Evolutionary conservation across 345 rosid species (phyloP).

Genomic region (Arabis alpina): DNA sequence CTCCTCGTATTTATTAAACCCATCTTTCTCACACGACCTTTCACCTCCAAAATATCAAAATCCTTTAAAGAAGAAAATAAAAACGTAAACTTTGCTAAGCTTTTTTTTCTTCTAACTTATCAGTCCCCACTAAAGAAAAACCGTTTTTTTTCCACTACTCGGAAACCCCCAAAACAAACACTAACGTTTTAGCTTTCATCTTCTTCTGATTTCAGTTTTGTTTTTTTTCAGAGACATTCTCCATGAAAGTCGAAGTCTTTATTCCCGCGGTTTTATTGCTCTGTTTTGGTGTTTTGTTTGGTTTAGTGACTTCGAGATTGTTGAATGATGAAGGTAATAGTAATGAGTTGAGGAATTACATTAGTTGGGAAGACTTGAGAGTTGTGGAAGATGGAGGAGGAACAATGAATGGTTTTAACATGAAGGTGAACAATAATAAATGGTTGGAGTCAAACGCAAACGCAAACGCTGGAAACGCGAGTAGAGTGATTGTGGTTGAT

Average conservation of each 20-base stretch:
- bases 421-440: slow-evolving; percentile 26
- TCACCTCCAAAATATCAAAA: slow-evolving; percentile 37
- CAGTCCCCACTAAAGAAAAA: slow-evolving; percentile 21
- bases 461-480: slow-evolving; percentile 38
- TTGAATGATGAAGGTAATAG: slow-evolving; percentile 1
- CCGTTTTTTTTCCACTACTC: slow-evolving; percentile 26
- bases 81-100: slow-evolving; percentile 34
- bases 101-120: slow-evolving; percentile 7
- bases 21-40: slow-evolving; percentile 59
- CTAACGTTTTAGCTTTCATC: slow-evolving; percentile 1
- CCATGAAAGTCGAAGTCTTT: slow-evolving; percentile 38
- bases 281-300: slow-evolving; percentile 23
- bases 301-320: slow-evolving; percentile 21
- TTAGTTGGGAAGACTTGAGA: slow-evolving; percentile 81
- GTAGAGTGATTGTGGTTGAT: slow-evolving; percentile 72
- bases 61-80: background rate
- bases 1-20: slow-evolving; percentile 60
- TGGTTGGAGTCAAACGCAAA: slow-evolving; percentile 20
- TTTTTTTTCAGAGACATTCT: slow-evolving; percentile 1
- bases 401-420: slow-evolving; percentile 4
- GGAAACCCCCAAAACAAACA: background rate
- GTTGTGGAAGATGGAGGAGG: slow-evolving; percentile 43
- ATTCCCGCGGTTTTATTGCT: slow-evolving; percentile 28
- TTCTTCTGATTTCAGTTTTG: slow-evolving; percentile 20
- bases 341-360: slow-evolving; percentile 40